These are phyloP conservation scores for Ceratobasidium theobromae DNA, from an alignment of 1,284 basidiomycete genomes.

Conservation along the genomic window DNA sequence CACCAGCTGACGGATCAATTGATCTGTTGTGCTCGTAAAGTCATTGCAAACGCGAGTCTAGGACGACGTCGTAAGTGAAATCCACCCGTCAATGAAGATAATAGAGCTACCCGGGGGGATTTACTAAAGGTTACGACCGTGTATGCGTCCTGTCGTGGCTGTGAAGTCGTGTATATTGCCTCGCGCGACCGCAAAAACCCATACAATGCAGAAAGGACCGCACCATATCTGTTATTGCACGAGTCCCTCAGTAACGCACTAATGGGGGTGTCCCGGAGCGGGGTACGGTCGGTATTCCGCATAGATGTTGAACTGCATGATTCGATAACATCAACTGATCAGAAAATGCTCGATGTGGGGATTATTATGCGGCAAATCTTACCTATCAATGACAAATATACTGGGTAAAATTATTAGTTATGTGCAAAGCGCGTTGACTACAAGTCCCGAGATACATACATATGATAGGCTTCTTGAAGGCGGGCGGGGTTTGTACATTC, in stretches of 20 bases:
- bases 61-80: neutral
- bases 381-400: constrained; percentile 57
- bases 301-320: constrained; percentile 62
- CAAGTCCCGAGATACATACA: constrained; percentile 48
- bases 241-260: constrained; percentile 45
- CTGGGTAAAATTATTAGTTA: constrained; percentile 41
- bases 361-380: no score
- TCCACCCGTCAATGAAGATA: constrained; percentile 36
- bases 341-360: no score
- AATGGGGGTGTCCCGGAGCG: constrained; percentile 51
- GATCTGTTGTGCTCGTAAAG: constrained; percentile 51
- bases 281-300: constrained; percentile 47
- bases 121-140: constrained; percentile 57
- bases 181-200: constrained; percentile 58
- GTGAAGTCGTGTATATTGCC: constrained; percentile 42
- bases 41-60: constrained; percentile 48
- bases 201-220: constrained; percentile 56
- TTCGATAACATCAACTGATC: constrained; percentile 32
- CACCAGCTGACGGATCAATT: constrained; percentile 50
- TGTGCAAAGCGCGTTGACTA: neutral
- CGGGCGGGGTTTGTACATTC: constrained; percentile 56
- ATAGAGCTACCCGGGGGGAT: constrained; percentile 35
- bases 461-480: constrained; percentile 54
- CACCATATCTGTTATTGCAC: constrained; percentile 56
- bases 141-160: constrained; percentile 59